Conservation (phyloP, 768 basidiomycete genomes). For the Leccinum arenicola region DNA sequence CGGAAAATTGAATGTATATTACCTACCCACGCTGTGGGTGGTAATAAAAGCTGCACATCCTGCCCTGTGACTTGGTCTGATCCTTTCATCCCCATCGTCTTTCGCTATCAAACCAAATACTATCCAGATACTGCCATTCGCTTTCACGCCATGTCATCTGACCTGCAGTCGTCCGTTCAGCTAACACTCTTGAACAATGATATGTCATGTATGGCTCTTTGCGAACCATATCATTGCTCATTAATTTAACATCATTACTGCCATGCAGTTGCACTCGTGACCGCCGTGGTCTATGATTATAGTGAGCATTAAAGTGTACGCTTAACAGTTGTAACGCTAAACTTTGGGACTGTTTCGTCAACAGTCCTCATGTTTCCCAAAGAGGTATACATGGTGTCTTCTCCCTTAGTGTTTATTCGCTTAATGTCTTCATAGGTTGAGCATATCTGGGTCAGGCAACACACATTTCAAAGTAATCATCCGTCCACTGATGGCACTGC, state of each 20-base stretch:
- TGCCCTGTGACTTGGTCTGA: no score
- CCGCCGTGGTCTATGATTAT: neutral
- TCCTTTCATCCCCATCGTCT: no score
- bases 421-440: neutral
- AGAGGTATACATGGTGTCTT: neutral
- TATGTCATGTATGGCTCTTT: neutral
- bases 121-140: no score
- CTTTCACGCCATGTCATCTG: neutral
- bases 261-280: neutral
- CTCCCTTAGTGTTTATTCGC: neutral
- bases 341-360: neutral
- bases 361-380: neutral
- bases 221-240: neutral
- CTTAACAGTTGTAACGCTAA: neutral
- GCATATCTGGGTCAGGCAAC: neutral
- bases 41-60: no score
- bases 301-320: neutral
- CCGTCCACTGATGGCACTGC: neutral
- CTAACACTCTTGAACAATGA: neutral
- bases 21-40: no score
- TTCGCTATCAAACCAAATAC: no score
- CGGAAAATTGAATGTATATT: no score
- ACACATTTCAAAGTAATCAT: neutral
- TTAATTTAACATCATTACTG: neutral
- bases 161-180: neutral